Conservation (phyloP, 192 early-diverging fungal species). For the Phlyctochytrium bullatum region DNA sequence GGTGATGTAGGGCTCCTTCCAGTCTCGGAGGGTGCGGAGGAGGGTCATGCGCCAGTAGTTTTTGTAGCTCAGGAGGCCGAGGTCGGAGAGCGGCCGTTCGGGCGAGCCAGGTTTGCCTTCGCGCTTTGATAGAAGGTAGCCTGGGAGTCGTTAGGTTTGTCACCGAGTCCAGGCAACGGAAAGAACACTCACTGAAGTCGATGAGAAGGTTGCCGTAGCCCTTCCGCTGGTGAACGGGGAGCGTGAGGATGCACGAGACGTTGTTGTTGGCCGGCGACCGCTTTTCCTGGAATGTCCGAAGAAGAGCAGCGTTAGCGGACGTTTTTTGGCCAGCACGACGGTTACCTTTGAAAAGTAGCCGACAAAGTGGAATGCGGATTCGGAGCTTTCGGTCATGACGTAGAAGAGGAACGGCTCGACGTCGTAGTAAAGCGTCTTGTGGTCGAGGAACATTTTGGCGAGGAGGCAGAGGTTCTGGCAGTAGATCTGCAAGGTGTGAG, state of each 20-base stretch:
- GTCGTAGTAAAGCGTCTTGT: slow-evolving; percentile 96
- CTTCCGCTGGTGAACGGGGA: slow-evolving; percentile 88
- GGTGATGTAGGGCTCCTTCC: background rate
- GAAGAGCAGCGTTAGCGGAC: background rate
- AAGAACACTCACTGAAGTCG: slow-evolving; percentile 77
- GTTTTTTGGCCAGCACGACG: background rate
- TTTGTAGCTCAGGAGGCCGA: slow-evolving; percentile 80
- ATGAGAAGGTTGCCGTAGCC: slow-evolving; percentile 92
- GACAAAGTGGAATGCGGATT: slow-evolving; percentile 59
- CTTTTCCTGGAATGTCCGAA: slow-evolving; percentile 70
- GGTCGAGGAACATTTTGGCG: slow-evolving; percentile 93
- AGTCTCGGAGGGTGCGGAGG: slow-evolving; percentile 20
- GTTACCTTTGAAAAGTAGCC: slow-evolving; percentile 95
- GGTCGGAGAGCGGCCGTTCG: slow-evolving; percentile 88
- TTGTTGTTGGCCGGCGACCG: slow-evolving; percentile 83
- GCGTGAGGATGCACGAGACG: slow-evolving; percentile 89
- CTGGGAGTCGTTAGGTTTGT: slow-evolving; percentile 32
- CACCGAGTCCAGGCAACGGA: background rate
- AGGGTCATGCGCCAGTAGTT: slow-evolving; percentile 72
- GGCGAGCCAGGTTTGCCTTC: slow-evolving; percentile 80
- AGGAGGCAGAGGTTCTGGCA: slow-evolving; percentile 93
- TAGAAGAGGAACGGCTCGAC: slow-evolving; percentile 95
- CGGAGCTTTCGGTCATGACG: slow-evolving; percentile 66
- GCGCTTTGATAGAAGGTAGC: slow-evolving; percentile 78
- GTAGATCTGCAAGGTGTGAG: slow-evolving; percentile 62